Conservation (phyloP, 352 stramenopile species). For the Phytophthora agathidicida region DNA sequence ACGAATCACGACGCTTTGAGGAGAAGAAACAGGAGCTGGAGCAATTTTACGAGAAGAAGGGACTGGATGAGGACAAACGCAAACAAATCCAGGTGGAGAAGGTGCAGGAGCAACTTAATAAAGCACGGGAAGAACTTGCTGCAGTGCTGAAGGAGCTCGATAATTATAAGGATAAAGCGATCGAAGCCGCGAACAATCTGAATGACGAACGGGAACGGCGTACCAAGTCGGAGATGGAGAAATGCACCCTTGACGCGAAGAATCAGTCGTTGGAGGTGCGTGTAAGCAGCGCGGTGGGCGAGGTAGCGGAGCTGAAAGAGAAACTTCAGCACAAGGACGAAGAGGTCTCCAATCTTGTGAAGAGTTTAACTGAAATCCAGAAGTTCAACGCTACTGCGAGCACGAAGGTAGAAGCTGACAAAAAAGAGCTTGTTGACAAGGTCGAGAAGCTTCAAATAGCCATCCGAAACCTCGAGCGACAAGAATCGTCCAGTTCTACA, state of each 20-base stretch:
- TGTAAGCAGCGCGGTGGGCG: slow-evolving; percentile 34
- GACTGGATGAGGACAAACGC: slow-evolving; percentile 54
- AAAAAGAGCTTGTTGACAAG: slow-evolving; percentile 69
- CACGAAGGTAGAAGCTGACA: slow-evolving; percentile 70
- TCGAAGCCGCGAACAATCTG: slow-evolving; percentile 48
- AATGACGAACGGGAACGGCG: slow-evolving; percentile 61
- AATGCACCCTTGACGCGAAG: slow-evolving; percentile 63
- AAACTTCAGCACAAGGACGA: slow-evolving; percentile 74
- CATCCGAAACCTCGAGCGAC: slow-evolving; percentile 56
- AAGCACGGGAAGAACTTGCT: slow-evolving; percentile 56
- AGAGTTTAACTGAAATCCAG: slow-evolving; percentile 78
- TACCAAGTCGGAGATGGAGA: slow-evolving; percentile 64
- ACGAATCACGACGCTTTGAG: slow-evolving; percentile 61
- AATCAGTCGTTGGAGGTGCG: slow-evolving; percentile 61
- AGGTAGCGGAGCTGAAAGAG: slow-evolving; percentile 56
- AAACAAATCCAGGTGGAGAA: slow-evolving; percentile 63
- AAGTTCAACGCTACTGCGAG: slow-evolving; percentile 71
- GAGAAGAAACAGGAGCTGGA: slow-evolving; percentile 74
- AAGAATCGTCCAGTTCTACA: slow-evolving; percentile 49
- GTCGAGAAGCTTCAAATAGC: slow-evolving; percentile 57
- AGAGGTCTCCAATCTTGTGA: slow-evolving; percentile 69
- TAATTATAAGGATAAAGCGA: slow-evolving; percentile 47
- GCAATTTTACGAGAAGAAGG: slow-evolving; percentile 65
- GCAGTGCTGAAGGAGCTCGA: slow-evolving; percentile 56
- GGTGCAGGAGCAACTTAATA: slow-evolving; percentile 54